Evolutionary conservation across 345 rosid species (phyloP).

Genomic region (Ricinus communis): DNA sequence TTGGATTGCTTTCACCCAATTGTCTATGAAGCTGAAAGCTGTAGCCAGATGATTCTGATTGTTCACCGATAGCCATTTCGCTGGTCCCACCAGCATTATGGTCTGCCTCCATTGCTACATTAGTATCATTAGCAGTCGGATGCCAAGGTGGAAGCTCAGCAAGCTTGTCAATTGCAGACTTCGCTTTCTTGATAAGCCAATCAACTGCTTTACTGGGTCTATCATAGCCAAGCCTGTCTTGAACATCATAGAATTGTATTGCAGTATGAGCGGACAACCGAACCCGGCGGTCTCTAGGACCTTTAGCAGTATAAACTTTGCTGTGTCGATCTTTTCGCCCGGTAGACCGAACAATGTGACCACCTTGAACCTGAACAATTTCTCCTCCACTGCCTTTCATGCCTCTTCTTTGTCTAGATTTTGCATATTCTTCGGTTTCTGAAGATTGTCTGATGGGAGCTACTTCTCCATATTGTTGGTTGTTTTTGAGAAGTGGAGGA

Average conservation of each 20-base stretch:
- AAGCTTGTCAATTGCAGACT: conserved; percentile 70
- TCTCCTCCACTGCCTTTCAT: conserved; percentile 58
- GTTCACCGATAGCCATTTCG: conserved; percentile 40
- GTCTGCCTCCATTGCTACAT: conserved; percentile 18
- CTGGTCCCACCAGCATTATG: conserved; percentile 21
- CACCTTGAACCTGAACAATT: conserved; percentile 74
- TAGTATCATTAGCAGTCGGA: conserved; percentile 12
- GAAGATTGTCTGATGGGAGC: neutral
- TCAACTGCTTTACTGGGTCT: conserved; percentile 90
- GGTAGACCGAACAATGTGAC: conserved; percentile 70
- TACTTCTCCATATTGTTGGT: conserved; percentile 27
- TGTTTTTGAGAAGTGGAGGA: conserved; percentile 30
- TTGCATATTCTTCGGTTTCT: conserved; percentile 24
- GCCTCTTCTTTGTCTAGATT: conserved; percentile 32
- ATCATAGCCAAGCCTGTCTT: conserved; percentile 83
- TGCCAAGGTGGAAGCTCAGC: conserved; percentile 49
- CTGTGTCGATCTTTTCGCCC: conserved; percentile 85
- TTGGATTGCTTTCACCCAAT: conserved; percentile 31
- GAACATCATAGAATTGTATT: conserved; percentile 84
- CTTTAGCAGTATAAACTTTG: conserved; percentile 78
- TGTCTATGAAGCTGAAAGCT: conserved; percentile 45
- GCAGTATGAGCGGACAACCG: conserved; percentile 85
- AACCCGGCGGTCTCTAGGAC: conserved; percentile 77
- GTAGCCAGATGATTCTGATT: conserved; percentile 43
- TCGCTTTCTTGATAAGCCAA: conserved; percentile 84